Evolutionary conservation across 805 yeast species (phyloP).

Genomic region (Sungouiozyma ichnusensis): DNA sequence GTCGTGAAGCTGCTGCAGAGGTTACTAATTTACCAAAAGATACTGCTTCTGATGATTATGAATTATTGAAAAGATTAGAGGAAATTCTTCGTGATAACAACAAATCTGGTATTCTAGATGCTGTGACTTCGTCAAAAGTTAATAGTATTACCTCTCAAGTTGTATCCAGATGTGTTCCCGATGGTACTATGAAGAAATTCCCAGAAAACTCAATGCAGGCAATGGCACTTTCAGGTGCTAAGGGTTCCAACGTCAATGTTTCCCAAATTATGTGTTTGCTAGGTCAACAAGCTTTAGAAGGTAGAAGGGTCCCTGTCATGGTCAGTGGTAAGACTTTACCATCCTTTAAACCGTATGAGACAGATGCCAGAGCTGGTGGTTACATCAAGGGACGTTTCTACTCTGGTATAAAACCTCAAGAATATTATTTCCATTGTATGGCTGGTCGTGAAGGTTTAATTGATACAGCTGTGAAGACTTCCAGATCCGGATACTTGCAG

Average conservation of each 20-base stretch:
- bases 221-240: constrained; percentile 98
- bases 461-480: constrained; percentile 98
- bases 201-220: constrained; percentile 97
- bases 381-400: constrained; percentile 94
- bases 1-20: constrained; percentile 87
- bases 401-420: constrained; percentile 96
- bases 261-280: constrained; percentile 98
- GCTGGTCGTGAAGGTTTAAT: constrained; percentile 99
- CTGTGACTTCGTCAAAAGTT: constrained; percentile 87
- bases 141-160: constrained; percentile 90
- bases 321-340: constrained; percentile 96
- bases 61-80: constrained; percentile 78
- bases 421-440: constrained; percentile 99
- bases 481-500: constrained; percentile 96
- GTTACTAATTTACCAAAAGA: constrained; percentile 69
- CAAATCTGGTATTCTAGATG: constrained; percentile 89
- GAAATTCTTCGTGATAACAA: constrained; percentile 90
- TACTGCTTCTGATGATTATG: constrained; percentile 48
- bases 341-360: constrained; percentile 90
- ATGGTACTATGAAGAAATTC: constrained; percentile 88
- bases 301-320: constrained; percentile 99
- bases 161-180: constrained; percentile 90
- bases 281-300: constrained; percentile 98
- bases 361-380: constrained; percentile 98
- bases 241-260: constrained; percentile 96